Base-by-base conservation (phyloP, 148 eudicot genomes). In the Camellia japonica region DNA sequence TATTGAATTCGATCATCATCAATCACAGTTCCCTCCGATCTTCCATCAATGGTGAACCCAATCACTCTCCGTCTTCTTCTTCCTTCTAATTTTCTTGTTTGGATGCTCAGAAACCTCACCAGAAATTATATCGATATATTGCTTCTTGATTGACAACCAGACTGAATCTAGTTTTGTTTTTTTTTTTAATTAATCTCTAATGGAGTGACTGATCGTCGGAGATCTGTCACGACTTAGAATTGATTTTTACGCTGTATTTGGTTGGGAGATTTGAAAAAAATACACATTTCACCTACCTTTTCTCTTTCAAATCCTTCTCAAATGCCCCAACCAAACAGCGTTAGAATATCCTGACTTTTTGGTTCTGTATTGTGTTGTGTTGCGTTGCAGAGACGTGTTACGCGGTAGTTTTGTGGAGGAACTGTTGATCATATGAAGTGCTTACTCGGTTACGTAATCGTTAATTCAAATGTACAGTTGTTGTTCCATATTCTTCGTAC, bases 351-450 rank as follows among this genome's bases (percentile, higher is more conserved):
- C 9, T 54, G 73, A 18, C 9, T 59, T 13, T 42, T 4, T 64
- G 9, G 38, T 23, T 64, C 11, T 64, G 68, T 30, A 64, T 64
- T 11, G 41, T 64, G 38, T 30, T 30, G 38, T 30, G 38, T 62
- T 60, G 42, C 55, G 52, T 52, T 41, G 68, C 72, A 62, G 75
- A 43, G 52, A 18, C 63, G 60, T 42, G 3, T 64, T 68, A 46
- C 0, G 77, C 1, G 42, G 13, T n/a, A 60, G 38, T 80, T 58
- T 64, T 19, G 75, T 49, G 52, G 73, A 63, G 83, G 44, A 72
- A 64, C 73, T 69, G 62, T 61, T 77, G 84, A 73, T 82, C 87
- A 77, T 87, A 87, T 84, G 89, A 87, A 69, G 80, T 84, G 85
- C 76, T 82, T 62, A 80, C 68, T 79, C 8, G 43, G 80, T 79